These are phyloP conservation scores for Cyclostephanos invisitatus DNA, from an alignment of 108 stramenopile species.

Conservation along the genomic window DNA sequence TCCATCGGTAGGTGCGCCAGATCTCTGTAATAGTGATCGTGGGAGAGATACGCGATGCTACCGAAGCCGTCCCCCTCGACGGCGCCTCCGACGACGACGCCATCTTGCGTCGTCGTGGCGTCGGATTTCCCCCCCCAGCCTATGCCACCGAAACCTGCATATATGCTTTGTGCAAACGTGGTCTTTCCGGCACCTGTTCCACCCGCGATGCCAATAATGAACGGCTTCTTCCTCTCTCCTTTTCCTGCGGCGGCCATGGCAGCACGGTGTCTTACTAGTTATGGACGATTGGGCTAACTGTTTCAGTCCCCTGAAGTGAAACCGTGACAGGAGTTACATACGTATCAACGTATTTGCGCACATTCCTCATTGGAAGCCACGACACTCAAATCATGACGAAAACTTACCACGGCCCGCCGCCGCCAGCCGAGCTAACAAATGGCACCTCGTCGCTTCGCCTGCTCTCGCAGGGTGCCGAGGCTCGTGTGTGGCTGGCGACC, in stretches of 20 bases:
- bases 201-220: slow-evolving; percentile 79
- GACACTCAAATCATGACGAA: slow-evolving; percentile 8
- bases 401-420: slow-evolving; percentile 37
- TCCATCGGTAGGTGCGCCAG: slow-evolving; percentile 77
- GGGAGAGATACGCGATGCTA: slow-evolving; percentile 41
- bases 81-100: neutral
- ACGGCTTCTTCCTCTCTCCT: slow-evolving; percentile 9
- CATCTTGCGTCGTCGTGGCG: slow-evolving; percentile 34
- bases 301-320: no score
- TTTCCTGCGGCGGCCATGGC: no score
- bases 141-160: slow-evolving; percentile 72
- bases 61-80: neutral
- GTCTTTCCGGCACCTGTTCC: slow-evolving; percentile 86
- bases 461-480: slow-evolving; percentile 87
- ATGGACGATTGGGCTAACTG: no score
- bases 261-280: no score
- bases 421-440: slow-evolving; percentile 32
- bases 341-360: no score
- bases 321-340: no score
- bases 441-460: slow-evolving; percentile 30
- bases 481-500: slow-evolving; percentile 68
- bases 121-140: slow-evolving; percentile 75
- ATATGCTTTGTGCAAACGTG: slow-evolving; percentile 78
- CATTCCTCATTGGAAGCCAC: no score
- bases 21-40: slow-evolving; percentile 65